Evolutionary conservation across 2,329 filamentous ascomycete genomes (phyloP).

Genomic region (Bipolaris bicolor): DNA sequence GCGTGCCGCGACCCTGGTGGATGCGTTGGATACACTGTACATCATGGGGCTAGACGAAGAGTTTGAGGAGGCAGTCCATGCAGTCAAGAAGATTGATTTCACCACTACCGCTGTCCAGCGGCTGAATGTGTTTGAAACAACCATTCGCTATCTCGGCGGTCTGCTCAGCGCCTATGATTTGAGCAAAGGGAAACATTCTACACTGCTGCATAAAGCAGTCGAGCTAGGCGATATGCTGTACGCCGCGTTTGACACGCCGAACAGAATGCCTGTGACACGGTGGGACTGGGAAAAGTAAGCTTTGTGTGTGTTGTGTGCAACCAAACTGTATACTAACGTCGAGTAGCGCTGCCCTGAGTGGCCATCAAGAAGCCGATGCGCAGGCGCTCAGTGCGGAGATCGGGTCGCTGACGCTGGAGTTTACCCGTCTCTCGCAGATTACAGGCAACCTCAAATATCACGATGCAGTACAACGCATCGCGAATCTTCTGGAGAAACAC

Average conservation of each 20-base stretch:
- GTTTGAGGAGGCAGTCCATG: constrained; percentile 61
- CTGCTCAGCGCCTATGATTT: constrained; percentile 49
- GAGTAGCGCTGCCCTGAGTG: constrained; percentile 36
- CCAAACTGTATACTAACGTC: constrained; percentile 19
- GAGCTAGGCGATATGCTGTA: constrained; percentile 54
- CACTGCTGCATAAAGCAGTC: constrained; percentile 48
- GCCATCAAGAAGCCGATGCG: constrained; percentile 37
- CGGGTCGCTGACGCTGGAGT: constrained; percentile 48
- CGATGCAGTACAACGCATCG: constrained; percentile 48
- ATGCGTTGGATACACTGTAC: constrained; percentile 66
- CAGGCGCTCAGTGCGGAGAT: constrained; percentile 46
- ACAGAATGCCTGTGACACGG: constrained; percentile 49
- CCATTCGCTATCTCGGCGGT: constrained; percentile 49
- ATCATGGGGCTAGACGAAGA: constrained; percentile 66
- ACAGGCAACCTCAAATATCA: constrained; percentile 49
- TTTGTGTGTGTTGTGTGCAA: constrained; percentile 1
- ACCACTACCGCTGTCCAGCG: constrained; percentile 46
- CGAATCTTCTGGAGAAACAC: constrained; percentile 40
- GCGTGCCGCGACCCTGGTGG: constrained; percentile 66
- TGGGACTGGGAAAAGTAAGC: constrained; percentile 49
- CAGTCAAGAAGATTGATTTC: constrained; percentile 62
- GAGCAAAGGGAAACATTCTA: constrained; percentile 42
- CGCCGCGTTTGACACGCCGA: constrained; percentile 53
- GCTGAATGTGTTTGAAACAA: constrained; percentile 51
- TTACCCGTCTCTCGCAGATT: constrained; percentile 49